Percentiles rank a stretch among this genome's conserved stretches.
Conservation (phyloP, 2,329 filamentous ascomycete species). For the Davidsoniella neocaledoniae region DNA sequence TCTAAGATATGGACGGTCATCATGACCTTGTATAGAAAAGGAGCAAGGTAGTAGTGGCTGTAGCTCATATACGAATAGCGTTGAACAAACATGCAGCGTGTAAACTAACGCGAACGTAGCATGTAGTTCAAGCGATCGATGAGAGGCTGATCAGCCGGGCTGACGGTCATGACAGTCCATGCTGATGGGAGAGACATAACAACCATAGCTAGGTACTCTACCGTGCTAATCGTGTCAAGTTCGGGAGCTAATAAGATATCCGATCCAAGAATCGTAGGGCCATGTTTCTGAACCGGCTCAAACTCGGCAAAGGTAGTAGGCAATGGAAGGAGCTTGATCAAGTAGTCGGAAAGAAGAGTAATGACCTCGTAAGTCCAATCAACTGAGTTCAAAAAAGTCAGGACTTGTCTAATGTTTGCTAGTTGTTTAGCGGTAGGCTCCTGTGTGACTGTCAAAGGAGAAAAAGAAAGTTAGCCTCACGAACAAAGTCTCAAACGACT, state of each 20-base stretch:
- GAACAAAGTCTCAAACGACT: no score
- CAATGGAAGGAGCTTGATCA: slow-evolving; percentile 4
- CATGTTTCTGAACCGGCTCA: background rate
- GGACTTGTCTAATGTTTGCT: background rate
- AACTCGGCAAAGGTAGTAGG: slow-evolving; percentile 2
- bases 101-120: slow-evolving; percentile 5
- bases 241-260: background rate
- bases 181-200: slow-evolving; percentile 4
- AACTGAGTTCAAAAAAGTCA: background rate
- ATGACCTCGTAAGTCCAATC: slow-evolving; percentile 3
- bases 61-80: background rate
- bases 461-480: background rate
- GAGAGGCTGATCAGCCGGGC: background rate
- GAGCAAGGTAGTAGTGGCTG: slow-evolving; percentile 1
- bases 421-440: background rate
- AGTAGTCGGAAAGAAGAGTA: background rate
- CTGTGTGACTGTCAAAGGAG: background rate
- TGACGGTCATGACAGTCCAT: slow-evolving; percentile 3
- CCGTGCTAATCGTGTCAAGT: background rate
- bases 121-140: slow-evolving; percentile 5
- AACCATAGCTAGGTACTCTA: slow-evolving; percentile 4
- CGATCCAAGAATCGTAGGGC: background rate
- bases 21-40: slow-evolving; percentile 2
- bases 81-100: slow-evolving; percentile 6
- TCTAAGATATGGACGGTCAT: no score